A percentile compares a stretch with the other conserved stretches of the same genome.
Evolutionary conservation across 2,329 filamentous ascomycete genomes (phyloP).

Genomic region (Raffaelea deltoideospora): DNA sequence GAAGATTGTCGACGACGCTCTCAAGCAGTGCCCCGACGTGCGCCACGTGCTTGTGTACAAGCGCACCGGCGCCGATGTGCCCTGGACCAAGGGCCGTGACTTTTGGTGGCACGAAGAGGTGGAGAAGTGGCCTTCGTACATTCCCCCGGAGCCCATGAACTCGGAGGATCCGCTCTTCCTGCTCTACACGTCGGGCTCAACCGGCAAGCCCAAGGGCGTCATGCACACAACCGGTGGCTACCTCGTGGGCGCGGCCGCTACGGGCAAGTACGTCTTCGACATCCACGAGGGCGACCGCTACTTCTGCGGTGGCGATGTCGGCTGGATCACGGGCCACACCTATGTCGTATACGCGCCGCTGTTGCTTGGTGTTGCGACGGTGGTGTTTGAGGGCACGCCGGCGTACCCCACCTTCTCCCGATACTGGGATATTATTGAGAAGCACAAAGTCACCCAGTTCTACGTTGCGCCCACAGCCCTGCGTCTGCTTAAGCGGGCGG

Average conservation of each 20-base stretch:
- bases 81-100: slow-evolving; percentile 79
- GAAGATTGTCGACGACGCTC: slow-evolving; percentile 95
- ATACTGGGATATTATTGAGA: slow-evolving; percentile 97
- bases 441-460: slow-evolving; percentile 92
- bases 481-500: slow-evolving; percentile 85
- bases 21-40: slow-evolving; percentile 90
- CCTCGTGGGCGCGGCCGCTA: slow-evolving; percentile 80
- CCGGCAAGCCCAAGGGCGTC: slow-evolving; percentile 96
- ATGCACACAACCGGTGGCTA: slow-evolving; percentile 97
- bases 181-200: slow-evolving; percentile 94
- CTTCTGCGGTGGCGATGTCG: slow-evolving; percentile 96
- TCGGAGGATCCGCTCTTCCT: slow-evolving; percentile 95
- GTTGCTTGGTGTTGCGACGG: slow-evolving; percentile 80
- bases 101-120: slow-evolving; percentile 98
- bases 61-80: slow-evolving; percentile 84
- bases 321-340: slow-evolving; percentile 98
- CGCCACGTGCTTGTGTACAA: slow-evolving; percentile 80
- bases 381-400: slow-evolving; percentile 95
- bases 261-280: slow-evolving; percentile 97
- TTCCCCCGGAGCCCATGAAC: slow-evolving; percentile 75
- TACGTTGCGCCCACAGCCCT: slow-evolving; percentile 94
- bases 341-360: slow-evolving; percentile 96
- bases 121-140: slow-evolving; percentile 89
- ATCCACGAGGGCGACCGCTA: slow-evolving; percentile 87
- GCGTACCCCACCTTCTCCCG: slow-evolving; percentile 95